These are phyloP conservation scores for Mycosphaerelloides madeirae DNA, from an alignment of 2,329 filamentous ascomycete species.

Conservation along the genomic window DNA sequence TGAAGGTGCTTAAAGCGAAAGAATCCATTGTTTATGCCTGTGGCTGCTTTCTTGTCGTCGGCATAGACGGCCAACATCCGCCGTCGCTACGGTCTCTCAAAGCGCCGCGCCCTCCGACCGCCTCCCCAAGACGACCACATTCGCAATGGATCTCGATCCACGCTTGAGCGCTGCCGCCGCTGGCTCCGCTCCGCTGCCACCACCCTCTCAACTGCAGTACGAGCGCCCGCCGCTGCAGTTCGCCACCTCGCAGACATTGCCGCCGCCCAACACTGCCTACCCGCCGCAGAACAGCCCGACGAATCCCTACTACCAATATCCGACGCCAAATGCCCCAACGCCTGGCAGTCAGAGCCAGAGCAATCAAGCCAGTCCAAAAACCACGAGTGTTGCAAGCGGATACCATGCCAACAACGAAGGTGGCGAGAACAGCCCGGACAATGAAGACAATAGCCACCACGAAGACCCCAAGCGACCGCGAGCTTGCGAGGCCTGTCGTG, in stretches of 20 bases:
- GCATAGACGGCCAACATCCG: too few species aligned
- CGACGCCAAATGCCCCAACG: conserved; percentile 14
- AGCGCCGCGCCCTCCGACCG: too few species aligned
- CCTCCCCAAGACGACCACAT: too few species aligned
- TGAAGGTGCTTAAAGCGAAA: too few species aligned
- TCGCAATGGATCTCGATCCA: neutral
- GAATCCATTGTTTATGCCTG: too few species aligned
- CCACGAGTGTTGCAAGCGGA: neutral
- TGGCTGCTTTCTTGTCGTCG: too few species aligned
- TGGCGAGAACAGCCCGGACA: conserved; percentile 14
- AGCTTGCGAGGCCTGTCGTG: conserved; percentile 46
- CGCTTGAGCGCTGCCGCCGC: neutral
- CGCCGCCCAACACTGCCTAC: neutral
- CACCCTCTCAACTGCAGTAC: neutral
- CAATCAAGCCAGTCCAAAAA: conserved; percentile 23
- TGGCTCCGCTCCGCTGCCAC: neutral
- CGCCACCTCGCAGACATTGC: neutral
- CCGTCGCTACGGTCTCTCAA: too few species aligned
- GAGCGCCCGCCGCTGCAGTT: conserved; percentile 1
- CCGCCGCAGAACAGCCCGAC: conserved; percentile 10
- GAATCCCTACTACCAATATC: conserved; percentile 24
- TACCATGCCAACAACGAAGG: conserved; percentile 12
- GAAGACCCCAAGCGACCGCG: conserved; percentile 44
- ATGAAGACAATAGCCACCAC: conserved; percentile 9
- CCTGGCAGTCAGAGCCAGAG: conserved; percentile 19